Base-by-base conservation (phyloP, 2,329 filamentous ascomycete species). In the Lachnellula subtilissima region DNA sequence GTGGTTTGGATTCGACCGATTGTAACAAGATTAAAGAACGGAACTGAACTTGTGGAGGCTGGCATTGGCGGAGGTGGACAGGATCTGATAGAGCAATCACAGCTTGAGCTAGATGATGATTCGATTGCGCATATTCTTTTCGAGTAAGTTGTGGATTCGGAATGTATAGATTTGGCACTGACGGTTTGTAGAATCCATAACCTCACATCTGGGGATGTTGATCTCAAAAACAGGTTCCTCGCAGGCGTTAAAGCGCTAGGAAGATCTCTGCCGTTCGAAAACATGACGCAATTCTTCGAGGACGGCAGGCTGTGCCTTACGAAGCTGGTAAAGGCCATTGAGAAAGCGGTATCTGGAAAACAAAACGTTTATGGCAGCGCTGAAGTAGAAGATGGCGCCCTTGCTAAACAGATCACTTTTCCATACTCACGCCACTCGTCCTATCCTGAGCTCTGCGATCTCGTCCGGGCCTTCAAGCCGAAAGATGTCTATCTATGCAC, bases 351-450 rank as follows among this genome's bases (percentile, higher is more conserved):
- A 7, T 42, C 51, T 2, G 48, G 61, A 19, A 62, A 63, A 42
- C 39, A 37, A 23, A 48, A 19, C 14, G 17, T 39, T 7, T 14
- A 25, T 9, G 25, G 25, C 6, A 32, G 14, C 28, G 22, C 22
- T 9, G n/a, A 15, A 9, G 32, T 22, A 51, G 40, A 15, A 36
- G 22, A 55, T n/a, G 43, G 50, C 5, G 15, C 11, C n/a, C 56
- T 69, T 14, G 61, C 65, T 1, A 65, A 56, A 48, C 36, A 58
- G 11, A 81, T 86, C 3, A 73, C 69, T 0, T 97, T 96, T 62
- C 89, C 92, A 0, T 97, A 92, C 67, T 93, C 93, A 0, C 82
- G 93, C 1, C 93, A 97, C 70, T 95, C 93, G 0, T 96, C 90
- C 0, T 93, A 94, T 58, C 75, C 77, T 0, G 93, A 97, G 69